phyloP scores from a whole-genome alignment of 257 asterid species.

The Knoxia roxburghii region DNA sequence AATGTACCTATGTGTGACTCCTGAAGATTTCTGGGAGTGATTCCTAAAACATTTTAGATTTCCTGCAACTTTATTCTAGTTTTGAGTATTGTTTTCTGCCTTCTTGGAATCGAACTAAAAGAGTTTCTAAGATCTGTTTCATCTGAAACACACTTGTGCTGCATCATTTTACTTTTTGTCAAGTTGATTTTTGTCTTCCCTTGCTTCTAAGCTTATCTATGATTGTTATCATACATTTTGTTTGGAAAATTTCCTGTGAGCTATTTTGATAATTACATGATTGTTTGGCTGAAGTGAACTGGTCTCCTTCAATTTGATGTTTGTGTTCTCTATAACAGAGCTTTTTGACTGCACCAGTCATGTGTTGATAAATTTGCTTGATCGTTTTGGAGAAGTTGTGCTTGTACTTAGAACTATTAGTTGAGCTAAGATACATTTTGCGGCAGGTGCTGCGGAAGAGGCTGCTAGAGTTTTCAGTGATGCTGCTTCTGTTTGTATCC shows the following conservation, averaged over 20 bases:
- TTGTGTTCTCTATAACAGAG: neutral
- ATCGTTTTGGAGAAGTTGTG: neutral
- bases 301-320: neutral
- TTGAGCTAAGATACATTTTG: neutral
- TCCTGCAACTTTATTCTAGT: too few relatives aligned
- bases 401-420: neutral
- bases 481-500: constrained; percentile 64
- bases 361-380: neutral
- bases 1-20: too few relatives aligned
- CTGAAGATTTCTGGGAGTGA: too few relatives aligned
- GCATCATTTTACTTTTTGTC: neutral
- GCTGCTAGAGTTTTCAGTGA: constrained; percentile 81
- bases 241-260: neutral
- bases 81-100: too few relatives aligned
- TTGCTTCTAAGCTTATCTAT: neutral
- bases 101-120: too few relatives aligned
- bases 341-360: neutral
- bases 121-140: too few relatives aligned
- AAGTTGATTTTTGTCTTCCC: too few relatives aligned
- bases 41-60: too few relatives aligned
- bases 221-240: neutral
- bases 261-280: neutral
- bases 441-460: constrained; percentile 87
- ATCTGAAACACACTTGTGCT: too few relatives aligned
- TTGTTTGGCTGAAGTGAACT: neutral